Conservation (phyloP, 23 red algal genomes). For the Rhodosorus marinus region DNA sequence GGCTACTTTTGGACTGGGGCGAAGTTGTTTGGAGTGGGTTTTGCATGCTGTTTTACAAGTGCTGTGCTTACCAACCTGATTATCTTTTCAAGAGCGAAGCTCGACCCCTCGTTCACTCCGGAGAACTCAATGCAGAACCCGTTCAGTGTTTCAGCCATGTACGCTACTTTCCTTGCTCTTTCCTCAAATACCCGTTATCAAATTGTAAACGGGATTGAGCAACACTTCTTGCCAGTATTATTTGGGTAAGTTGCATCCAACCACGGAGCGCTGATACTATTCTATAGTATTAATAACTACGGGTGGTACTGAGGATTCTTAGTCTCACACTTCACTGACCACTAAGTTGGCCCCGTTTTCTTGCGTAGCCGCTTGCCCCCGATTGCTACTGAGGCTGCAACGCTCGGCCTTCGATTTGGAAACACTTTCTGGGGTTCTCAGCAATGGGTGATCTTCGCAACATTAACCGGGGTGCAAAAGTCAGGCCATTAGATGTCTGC, state of each 20-base stretch:
- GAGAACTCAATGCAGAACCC: slow-evolving; percentile 45
- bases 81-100: slow-evolving; percentile 1
- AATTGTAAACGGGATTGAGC: slow-evolving; percentile 92
- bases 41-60: slow-evolving; percentile 56
- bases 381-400: slow-evolving; percentile 22
- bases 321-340: too few relatives aligned
- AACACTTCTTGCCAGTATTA: slow-evolving; percentile 77
- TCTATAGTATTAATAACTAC: too few relatives aligned
- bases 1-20: slow-evolving; percentile 49
- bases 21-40: slow-evolving; percentile 66
- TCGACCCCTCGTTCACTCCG: slow-evolving; percentile 10
- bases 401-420: slow-evolving; percentile 67
- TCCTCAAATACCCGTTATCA: slow-evolving; percentile 75
- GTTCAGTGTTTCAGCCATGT: slow-evolving; percentile 37
- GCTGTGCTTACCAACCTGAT: slow-evolving; percentile 49
- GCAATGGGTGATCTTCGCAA: slow-evolving; percentile 88
- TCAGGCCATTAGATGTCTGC: too few relatives aligned
- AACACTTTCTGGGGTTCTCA: slow-evolving; percentile 96
- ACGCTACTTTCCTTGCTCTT: slow-evolving; percentile 73
- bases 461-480: slow-evolving; percentile 76
- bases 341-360: too few relatives aligned
- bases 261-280: too few relatives aligned
- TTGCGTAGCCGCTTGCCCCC: slow-evolving; percentile 25
- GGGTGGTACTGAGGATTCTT: too few relatives aligned
- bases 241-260: too few relatives aligned